Evolutionary conservation across 441 rosid species (phyloP).

Genomic region (Macaranga tanarius): DNA sequence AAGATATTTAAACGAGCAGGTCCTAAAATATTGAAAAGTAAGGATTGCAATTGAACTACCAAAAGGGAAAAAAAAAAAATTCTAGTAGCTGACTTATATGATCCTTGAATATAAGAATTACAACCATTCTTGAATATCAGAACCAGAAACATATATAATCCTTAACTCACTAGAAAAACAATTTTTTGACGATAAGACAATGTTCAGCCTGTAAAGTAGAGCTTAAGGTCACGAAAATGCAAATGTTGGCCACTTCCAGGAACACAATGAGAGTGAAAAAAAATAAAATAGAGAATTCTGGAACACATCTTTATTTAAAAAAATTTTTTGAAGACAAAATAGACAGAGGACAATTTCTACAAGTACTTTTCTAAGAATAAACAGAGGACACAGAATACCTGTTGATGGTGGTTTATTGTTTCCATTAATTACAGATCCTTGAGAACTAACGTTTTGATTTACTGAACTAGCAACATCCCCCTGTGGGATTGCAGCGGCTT

Average conservation of each 20-base stretch:
- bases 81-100: background rate
- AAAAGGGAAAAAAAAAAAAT: background rate
- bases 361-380: background rate
- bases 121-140: background rate
- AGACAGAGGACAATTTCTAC: background rate
- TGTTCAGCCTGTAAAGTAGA: background rate
- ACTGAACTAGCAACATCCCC: constrained; percentile 34
- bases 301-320: background rate
- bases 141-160: background rate
- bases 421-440: constrained; percentile 32
- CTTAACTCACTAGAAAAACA: background rate
- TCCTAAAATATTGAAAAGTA: too few species aligned
- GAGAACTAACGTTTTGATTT: constrained; percentile 31
- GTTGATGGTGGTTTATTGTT: constrained; percentile 32
- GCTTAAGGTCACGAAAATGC: too few species aligned
- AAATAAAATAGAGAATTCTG: background rate
- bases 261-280: background rate
- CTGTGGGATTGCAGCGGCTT: constrained; percentile 32
- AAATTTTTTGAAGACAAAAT: background rate
- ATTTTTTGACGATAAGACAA: background rate
- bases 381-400: constrained; percentile 40
- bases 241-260: background rate
- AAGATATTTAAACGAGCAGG: too few species aligned
- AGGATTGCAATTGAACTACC: background rate
- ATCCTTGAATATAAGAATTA: background rate